Base-by-base conservation (phyloP, 176 grass and related monocot genomes). In the Metroxylon sagu region DNA sequence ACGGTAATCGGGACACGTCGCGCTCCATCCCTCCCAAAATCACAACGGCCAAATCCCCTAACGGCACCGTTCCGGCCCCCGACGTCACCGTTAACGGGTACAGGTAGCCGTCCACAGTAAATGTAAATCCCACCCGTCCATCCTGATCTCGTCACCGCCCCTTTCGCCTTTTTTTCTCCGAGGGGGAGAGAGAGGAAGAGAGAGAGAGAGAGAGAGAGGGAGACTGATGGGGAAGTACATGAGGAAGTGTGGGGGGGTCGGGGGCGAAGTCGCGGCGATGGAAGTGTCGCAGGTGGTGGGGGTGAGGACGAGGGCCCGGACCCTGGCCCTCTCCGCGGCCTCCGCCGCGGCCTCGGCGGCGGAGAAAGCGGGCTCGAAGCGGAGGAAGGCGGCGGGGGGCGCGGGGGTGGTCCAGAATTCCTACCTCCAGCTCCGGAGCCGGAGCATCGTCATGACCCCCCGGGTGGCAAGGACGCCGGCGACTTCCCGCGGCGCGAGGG, bases 301-400 rank as follows among this genome's bases (percentile, higher is more conserved):
- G n/a, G 70, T 54, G 27, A 61, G 10, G 26, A 72, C 70, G 70
- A 61, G 70, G 50, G 58, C 70, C 19, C 59, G 70, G 18, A 25
- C 68, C 10, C 25, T 48, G 6, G 70, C 70, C 5, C 43, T 52
- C 26, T 19, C 68, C 23, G 10, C 43, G 6, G 35, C 16, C 16
- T 12, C 35, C 0, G 18, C 39, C 0, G 39, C 2, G 19, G 31
- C 23, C 3, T 23, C 49, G 6, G 59, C 27, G 10, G 27, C 27
- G 50, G 50, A 16, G 52, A 43, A 10, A 43, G 35, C 0, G 39
- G 2, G 19, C 15, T 19, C 14, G 43, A 27, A 14, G 70, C 27
- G 18, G 27, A 26, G 50, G 50, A 16, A 52, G 35, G 35, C 12
- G 35, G 35, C 35, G 35, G 59, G 19, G 49, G n/a, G 18, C 18